Percentiles rank a stretch among this genome's conserved stretches.
Conservation (phyloP, 345 rosid genomes). For the Linum trigynum region DNA sequence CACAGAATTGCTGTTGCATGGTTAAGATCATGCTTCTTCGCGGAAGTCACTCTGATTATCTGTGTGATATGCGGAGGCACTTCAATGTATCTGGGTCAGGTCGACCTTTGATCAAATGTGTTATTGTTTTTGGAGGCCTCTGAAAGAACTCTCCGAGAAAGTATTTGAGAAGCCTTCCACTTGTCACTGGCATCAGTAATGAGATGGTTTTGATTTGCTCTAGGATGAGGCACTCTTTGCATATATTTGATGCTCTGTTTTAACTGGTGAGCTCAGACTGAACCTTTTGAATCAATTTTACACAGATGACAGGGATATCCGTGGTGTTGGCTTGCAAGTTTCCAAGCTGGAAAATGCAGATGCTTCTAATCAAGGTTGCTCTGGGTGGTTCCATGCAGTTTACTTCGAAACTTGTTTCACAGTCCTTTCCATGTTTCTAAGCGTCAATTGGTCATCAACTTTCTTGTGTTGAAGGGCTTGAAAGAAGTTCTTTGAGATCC, state of each 20-base stretch:
- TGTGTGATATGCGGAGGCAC: too few relatives aligned
- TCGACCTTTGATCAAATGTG: too few relatives aligned
- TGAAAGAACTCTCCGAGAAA: not conserved
- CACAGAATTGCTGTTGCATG: too few relatives aligned
- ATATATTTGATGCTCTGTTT: not conserved
- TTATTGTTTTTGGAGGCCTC: too few relatives aligned
- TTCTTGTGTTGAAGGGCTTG: slow-evolving; percentile 28
- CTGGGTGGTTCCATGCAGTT: slow-evolving; percentile 7
- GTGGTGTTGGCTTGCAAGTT: slow-evolving; percentile 96
- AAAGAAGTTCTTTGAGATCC: slow-evolving; percentile 46
- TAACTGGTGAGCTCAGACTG: slow-evolving; percentile 5
- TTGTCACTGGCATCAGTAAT: too few relatives aligned
- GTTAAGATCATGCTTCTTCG: too few relatives aligned
- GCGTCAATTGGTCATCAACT: slow-evolving; percentile 3
- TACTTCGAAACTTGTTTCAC: not conserved
- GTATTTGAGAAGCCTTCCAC: not conserved
- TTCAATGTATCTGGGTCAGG: too few relatives aligned
- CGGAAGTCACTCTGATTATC: too few relatives aligned
- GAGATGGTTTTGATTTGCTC: not conserved
- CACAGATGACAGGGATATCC: slow-evolving; percentile 70
- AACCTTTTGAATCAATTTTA: slow-evolving; percentile 6
- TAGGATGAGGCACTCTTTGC: too few relatives aligned
- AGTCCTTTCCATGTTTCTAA: not conserved
- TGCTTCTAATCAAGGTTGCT: slow-evolving; percentile 49
- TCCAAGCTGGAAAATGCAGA: slow-evolving; percentile 74